Base-by-base conservation (phyloP, 306 rosid genomes). In the Vigna nakashimae region DNA sequence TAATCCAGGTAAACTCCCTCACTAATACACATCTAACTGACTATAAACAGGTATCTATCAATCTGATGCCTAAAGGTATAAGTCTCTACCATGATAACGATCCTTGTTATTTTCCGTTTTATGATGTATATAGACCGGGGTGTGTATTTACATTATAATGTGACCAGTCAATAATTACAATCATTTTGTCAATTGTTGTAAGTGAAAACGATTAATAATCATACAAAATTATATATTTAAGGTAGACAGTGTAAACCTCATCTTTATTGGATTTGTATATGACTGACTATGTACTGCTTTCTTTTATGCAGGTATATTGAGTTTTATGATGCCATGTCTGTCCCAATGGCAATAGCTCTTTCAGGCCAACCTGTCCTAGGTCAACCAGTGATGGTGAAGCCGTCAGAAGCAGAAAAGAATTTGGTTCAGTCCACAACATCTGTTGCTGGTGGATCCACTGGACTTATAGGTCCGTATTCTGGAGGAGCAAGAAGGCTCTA, bases 321-420 rank as follows among this genome's bases (percentile, higher is more conserved):
- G 84, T 95, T 95, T 79, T 93, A 89, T 56, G 98, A 95, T 85
- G 89, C 80, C 53, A 95, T 95, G 98, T 92, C 98, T 65, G 98
- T 95, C 59, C 98, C 98, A 65, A 95, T 95, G 98, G 98, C 98
- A 46, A 95, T 95, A 76, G 98, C 98, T 48, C 97, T 95, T 66
- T 91, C 98, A 46, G 97, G 98, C 43, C 98, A 92, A 87, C 91
- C 86, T 68, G 89, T 95, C 78, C 97, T 88, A 52, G 84, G 97
- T 82, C 93, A 87, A 79, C 98, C 98, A 69, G 98, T 95, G 75
- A 95, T 95, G 98, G 98, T 95, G 77, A 95, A 95, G 84, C 98
- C 98, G 82, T 95, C 98, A 52, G 98, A 95, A 91, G 98, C 98
- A 24, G 98, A 95, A 84, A 95, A 95, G 85, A 95, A 95, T 88